phyloP scores from a whole-genome alignment of 1,139 yeast genomes.

The Taiozyma sp. region DNA sequence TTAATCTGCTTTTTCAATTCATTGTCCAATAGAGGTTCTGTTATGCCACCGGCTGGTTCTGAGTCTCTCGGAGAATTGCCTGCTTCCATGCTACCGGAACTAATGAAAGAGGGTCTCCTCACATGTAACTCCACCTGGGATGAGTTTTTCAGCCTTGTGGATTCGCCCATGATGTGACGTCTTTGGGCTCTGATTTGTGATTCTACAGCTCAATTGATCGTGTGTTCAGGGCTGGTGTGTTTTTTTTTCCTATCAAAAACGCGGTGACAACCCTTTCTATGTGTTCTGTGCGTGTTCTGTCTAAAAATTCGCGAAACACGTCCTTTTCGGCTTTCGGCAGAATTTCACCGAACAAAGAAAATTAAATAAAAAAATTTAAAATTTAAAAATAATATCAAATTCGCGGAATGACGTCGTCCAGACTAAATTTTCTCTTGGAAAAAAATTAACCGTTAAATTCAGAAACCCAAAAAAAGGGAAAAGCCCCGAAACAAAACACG shows the following conservation, averaged over 20 bases:
- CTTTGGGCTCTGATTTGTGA: not conserved
- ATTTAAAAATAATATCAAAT: not conserved
- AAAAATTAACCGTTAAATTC: not conserved
- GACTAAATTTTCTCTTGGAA: not conserved
- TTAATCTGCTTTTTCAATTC: not conserved
- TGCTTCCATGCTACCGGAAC: not conserved
- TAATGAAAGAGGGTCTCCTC: slow-evolving; percentile 12
- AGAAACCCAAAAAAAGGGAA: not conserved
- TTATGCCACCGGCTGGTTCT: not conserved
- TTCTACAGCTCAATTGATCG: not conserved
- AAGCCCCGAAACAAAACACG: not conserved
- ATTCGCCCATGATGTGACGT: not conserved
- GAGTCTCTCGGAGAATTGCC: not conserved
- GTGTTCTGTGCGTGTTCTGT: too few species aligned
- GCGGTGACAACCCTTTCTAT: not conserved
- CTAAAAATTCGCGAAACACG: too few species aligned
- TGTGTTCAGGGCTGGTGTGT: too few species aligned
- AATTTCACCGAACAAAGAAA: not conserved
- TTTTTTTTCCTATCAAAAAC: not conserved
- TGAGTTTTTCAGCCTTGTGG: slow-evolving; percentile 3
- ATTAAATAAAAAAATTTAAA: too few species aligned
- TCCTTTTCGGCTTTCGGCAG: not conserved
- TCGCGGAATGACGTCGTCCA: not conserved
- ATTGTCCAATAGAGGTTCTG: not conserved
- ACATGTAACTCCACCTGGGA: slow-evolving; percentile 16